Percentiles rank a stretch among this genome's conserved stretches.
Conservation (phyloP, 2,329 filamentous ascomycete genomes). For the Aspergillus sp. region DNA sequence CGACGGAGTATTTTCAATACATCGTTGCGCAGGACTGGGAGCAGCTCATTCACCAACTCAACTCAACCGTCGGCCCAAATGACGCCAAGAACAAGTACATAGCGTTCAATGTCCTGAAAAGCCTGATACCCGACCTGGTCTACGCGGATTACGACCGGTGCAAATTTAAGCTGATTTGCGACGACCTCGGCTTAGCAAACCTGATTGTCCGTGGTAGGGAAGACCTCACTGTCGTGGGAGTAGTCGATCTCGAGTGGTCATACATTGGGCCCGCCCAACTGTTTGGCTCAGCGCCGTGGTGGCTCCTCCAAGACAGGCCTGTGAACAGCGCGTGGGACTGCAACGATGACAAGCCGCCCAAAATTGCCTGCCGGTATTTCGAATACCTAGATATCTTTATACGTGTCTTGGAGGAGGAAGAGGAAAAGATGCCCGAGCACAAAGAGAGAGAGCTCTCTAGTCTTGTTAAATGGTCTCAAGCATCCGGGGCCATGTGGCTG, state of each 20-base stretch:
- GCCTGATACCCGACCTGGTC: conserved; percentile 26
- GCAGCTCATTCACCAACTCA: conserved; percentile 36
- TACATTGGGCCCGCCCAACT: conserved; percentile 40
- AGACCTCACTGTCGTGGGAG: conserved; percentile 36
- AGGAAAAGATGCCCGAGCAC: conserved; percentile 26
- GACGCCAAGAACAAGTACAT: conserved; percentile 30
- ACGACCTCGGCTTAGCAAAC: conserved; percentile 40
- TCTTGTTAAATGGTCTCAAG: conserved; percentile 34
- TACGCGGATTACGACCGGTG: conserved; percentile 25
- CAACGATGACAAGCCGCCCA: conserved; percentile 21
- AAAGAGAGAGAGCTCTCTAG: conserved; percentile 30
- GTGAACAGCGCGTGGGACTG: conserved; percentile 30
- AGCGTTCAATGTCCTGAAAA: conserved; percentile 29
- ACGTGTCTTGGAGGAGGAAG: conserved; percentile 33
- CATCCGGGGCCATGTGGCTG: conserved; percentile 38
- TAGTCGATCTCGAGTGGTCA: conserved; percentile 41
- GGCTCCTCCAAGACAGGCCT: conserved; percentile 36
- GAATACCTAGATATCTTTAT: conserved; percentile 32
- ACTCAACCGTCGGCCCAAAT: conserved; percentile 30
- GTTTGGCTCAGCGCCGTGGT: conserved; percentile 39
- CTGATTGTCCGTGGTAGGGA: conserved; percentile 35
- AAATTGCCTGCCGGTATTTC: conserved; percentile 27
- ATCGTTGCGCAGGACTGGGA: conserved; percentile 32
- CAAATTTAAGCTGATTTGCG: conserved; percentile 40
- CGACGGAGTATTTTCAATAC: conserved; percentile 36